Evolutionary conservation across 2,329 filamentous ascomycete genomes (phyloP), one percentile per base, ranked within the genome.

Genomic region (Xenoacremonium recifei): DNA sequence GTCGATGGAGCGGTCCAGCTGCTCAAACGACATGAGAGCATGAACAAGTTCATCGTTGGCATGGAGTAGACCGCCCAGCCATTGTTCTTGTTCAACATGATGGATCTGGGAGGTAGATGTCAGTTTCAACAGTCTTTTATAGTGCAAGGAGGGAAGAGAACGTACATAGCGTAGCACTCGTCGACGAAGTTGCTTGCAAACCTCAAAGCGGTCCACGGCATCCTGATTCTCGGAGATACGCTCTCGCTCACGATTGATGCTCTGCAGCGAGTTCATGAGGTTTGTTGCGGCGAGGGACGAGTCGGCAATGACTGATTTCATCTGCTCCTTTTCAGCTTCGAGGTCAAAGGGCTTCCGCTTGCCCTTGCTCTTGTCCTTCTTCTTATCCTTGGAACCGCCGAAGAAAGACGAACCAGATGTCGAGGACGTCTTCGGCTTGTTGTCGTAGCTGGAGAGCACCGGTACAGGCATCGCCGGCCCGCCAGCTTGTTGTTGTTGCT

Each of bases 31-130:
- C 80, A 95, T 96, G 43, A 99, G 76, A 2, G 91, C 89, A 48
- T 85, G 85, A 30, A 97, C 88, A n/a, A 99, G 83, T 65, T 95
- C 88, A 57, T 99, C 93, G 58, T 99, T 97, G 50, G 92, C 91
- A 58, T 93, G 89, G 15, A 99, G 82, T 4, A 99, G 76, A 47
- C 89, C 85, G 31, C 92, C 93, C 7, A 99, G 83, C 76, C 87
- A 96, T 58, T 97, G 84, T 59, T 97, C 92, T 7, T 83, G 85
- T 62, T 96, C 89, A 11, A 97, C 86, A 37, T 90, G 79, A 60
- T 97, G 89, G 49, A 97, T 96, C 80, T 84, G 41, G 3, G 2
- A n/a, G n/a, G n/a, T n/a, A n/a, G n/a, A n/a, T n/a, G n/a, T n/a
- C n/a, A n/a, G n/a, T 3, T 23, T 48, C 37, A 57, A 39, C 29